phyloP scores from a whole-genome alignment of 371 early-diverging fungal genomes.

The Haplosporangium sp. region DNA sequence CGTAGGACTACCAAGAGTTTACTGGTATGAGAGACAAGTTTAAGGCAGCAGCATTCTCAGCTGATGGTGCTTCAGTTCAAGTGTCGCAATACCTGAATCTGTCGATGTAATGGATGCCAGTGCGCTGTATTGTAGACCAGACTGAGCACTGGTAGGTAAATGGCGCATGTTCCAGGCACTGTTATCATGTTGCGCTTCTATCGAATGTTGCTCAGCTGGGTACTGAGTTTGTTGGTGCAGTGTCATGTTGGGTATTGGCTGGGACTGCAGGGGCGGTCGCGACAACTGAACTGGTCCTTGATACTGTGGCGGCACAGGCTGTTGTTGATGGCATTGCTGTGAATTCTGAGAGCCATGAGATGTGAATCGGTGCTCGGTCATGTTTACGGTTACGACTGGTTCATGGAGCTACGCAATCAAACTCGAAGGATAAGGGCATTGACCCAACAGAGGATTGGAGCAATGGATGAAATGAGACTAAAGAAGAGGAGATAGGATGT shows the following conservation, averaged over 20 bases:
- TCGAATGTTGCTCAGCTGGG: too few relatives aligned
- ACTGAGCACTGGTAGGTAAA: constrained; percentile 24
- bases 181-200: not conserved
- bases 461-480: too few relatives aligned
- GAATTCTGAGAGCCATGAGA: not conserved
- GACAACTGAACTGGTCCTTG: not conserved
- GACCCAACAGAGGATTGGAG: too few relatives aligned
- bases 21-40: not conserved
- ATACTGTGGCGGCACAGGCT: not conserved
- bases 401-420: too few relatives aligned
- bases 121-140: constrained; percentile 42
- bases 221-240: too few relatives aligned
- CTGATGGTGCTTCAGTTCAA: too few relatives aligned
- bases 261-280: not conserved
- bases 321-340: not conserved
- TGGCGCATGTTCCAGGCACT: not conserved
- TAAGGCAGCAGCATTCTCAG: not conserved
- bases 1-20: constrained; percentile 19
- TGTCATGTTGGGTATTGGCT: not conserved
- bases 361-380: not conserved
- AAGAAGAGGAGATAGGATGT: too few relatives aligned
- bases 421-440: too few relatives aligned
- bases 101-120: constrained; percentile 39
- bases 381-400: not conserved
- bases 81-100: constrained; percentile 21